Evolutionary conservation across 108 stramenopile genomes (phyloP), one percentile per base, ranked within the genome.

Genomic region (Cyclotella atomus): DNA sequence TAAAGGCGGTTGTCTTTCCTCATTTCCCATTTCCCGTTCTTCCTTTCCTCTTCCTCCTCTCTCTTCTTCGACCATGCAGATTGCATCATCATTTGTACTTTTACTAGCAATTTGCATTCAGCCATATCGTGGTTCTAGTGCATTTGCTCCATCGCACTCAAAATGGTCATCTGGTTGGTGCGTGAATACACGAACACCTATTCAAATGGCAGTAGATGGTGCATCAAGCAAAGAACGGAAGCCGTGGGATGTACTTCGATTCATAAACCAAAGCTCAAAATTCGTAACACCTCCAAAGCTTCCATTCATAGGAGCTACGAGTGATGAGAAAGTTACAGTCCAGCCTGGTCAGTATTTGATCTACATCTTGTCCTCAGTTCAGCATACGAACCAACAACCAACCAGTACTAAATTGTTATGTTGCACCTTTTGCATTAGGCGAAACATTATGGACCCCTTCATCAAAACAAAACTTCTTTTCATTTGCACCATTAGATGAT

Each of bases 401-500:
- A n/a, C n/a, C n/a, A n/a, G n/a, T 28, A 24, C 52, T 49, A 47
- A 54, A 19, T 68, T 28, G 34, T 17, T 44, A 33, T 82, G 0
- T 41, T 41, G 7, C 38, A 41, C 12, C 38, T 41, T 12, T 9
- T 41, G 12, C 57, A 59, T 63, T 73, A 59, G 89, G 88, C 28
- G 77, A 84, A 30, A 63, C 73, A 30, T 32, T 93, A 10, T 93
- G 92, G 92, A 46, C 68, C 56, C 56, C 82, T 20, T 61, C 73
- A 25, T 49, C 54, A 25, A 28, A 54, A 28, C 53, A 68, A 43
- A 70, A 84, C 77, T 68, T 77, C 52, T 89, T 92, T 66, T 61
- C 50, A 2, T 88, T 86, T 56, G 87, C 85, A 4, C 89, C 89
- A 17, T 64, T 92, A 16, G 92, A 93, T 57, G 92, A 93, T 74